Conservation (phyloP, 495 filamentous ascomycete species). For the Patellaria atrata region DNA sequence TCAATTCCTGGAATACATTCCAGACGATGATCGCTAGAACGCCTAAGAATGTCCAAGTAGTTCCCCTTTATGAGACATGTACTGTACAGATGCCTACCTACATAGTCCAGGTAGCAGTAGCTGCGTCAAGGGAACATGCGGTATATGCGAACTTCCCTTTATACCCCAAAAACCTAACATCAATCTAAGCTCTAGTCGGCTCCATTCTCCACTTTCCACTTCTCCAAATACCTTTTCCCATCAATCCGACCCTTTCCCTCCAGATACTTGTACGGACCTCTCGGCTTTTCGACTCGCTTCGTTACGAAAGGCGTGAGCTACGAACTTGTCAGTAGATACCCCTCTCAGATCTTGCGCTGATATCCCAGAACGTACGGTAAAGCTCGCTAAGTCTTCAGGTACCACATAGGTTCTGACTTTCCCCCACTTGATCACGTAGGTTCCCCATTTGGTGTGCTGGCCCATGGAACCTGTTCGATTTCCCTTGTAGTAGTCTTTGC, state of each 20-base stretch:
- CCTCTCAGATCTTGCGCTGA: not conserved
- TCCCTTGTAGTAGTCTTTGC: conserved; percentile 94
- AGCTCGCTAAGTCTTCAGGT: conserved; percentile 48
- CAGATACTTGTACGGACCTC: conserved; percentile 36
- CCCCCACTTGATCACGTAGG: conserved; percentile 64
- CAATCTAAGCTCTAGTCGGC: too few species aligned
- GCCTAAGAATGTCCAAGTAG: too few species aligned
- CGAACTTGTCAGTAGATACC: conserved; percentile 1
- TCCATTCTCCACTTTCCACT: conserved; percentile 62
- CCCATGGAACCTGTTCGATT: conserved; percentile 79
- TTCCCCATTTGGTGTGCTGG: conserved; percentile 68
- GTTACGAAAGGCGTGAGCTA: conserved; percentile 86
- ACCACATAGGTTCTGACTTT: conserved; percentile 87
- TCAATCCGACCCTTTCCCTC: conserved; percentile 13
- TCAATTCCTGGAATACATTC: too few species aligned
- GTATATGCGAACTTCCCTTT: too few species aligned
- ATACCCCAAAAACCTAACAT: too few species aligned
- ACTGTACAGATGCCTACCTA: too few species aligned
- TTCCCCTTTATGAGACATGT: too few species aligned
- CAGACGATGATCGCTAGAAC: too few species aligned
- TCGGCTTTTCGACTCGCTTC: conserved; percentile 36
- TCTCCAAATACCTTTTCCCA: conserved; percentile 36
- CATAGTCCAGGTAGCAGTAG: too few species aligned
- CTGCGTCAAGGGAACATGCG: too few species aligned
- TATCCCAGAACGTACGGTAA: conserved; percentile 43